These are phyloP conservation scores for Coemansia sp. DNA, from an alignment of 192 early-diverging fungal genomes.

Conservation along the genomic window DNA sequence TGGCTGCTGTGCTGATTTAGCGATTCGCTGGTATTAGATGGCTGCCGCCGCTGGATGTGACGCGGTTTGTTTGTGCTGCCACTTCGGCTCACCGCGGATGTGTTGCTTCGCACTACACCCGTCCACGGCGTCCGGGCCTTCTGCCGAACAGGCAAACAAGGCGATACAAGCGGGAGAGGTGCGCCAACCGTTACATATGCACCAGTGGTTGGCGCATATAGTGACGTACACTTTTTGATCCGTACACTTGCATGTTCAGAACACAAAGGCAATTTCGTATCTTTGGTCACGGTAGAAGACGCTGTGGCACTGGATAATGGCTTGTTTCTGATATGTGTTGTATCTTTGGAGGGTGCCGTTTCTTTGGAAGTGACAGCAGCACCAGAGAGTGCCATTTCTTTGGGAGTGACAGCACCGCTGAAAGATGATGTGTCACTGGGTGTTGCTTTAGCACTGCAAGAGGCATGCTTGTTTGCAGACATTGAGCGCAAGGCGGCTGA, in stretches of 20 bases:
- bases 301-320: background rate
- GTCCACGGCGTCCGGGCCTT: background rate
- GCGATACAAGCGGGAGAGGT: background rate
- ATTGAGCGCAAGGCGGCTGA: background rate
- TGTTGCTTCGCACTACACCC: slow-evolving; percentile 22
- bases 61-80: slow-evolving; percentile 2
- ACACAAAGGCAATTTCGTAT: background rate
- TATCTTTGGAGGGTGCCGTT: background rate
- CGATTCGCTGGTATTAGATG: background rate
- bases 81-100: background rate
- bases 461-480: background rate
- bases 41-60: slow-evolving; percentile 22
- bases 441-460: background rate
- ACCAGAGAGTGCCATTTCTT: background rate
- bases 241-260: background rate
- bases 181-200: slow-evolving; percentile 3
- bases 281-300: background rate
- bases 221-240: slow-evolving; percentile 20
- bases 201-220: slow-evolving; percentile 4
- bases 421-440: background rate
- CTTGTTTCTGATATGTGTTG: background rate
- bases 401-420: background rate
- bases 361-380: background rate
- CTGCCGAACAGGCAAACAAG: slow-evolving; percentile 3
- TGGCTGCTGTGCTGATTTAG: background rate